Percentiles rank a stretch among this genome's conserved stretches.
Evolutionary conservation across 345 rosid genomes (phyloP).

Genomic region (Iberis pinnata): DNA sequence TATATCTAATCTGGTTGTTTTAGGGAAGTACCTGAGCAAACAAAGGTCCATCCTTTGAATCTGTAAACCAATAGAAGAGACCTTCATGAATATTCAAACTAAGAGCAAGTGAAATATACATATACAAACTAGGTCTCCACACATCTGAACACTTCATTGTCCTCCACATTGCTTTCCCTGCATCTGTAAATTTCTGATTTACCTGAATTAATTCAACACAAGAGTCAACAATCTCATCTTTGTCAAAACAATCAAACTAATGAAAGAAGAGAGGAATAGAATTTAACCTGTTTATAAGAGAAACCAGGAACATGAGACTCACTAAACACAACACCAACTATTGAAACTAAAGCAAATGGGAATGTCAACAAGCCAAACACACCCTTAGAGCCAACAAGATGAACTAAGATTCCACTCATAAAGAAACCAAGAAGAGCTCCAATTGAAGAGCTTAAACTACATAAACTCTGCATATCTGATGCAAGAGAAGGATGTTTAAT

Average conservation of each 20-base stretch:
- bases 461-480: constrained; percentile 91
- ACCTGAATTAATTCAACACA: constrained; percentile 42
- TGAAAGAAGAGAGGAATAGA: neutral
- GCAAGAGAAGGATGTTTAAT: constrained; percentile 67
- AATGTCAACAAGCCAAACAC: constrained; percentile 72
- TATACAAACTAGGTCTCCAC: constrained; percentile 85
- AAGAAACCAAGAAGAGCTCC: constrained; percentile 77
- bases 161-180: constrained; percentile 76
- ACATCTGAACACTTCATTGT: constrained; percentile 69
- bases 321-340: constrained; percentile 51
- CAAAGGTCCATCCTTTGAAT: constrained; percentile 61
- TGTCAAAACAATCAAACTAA: neutral
- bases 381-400: constrained; percentile 83
- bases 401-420: constrained; percentile 79
- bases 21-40: constrained; percentile 63
- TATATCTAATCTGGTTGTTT: neutral
- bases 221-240: constrained; percentile 7
- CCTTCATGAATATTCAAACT: constrained; percentile 82
- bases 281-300: constrained; percentile 56
- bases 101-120: constrained; percentile 65
- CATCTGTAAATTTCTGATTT: constrained; percentile 51
- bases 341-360: constrained; percentile 52
- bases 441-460: constrained; percentile 61
- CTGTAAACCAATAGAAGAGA: constrained; percentile 87
- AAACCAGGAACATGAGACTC: constrained; percentile 51